Conservation (phyloP, 2,329 filamentous ascomycete genomes). For the Zasmidium cellare region DNA sequence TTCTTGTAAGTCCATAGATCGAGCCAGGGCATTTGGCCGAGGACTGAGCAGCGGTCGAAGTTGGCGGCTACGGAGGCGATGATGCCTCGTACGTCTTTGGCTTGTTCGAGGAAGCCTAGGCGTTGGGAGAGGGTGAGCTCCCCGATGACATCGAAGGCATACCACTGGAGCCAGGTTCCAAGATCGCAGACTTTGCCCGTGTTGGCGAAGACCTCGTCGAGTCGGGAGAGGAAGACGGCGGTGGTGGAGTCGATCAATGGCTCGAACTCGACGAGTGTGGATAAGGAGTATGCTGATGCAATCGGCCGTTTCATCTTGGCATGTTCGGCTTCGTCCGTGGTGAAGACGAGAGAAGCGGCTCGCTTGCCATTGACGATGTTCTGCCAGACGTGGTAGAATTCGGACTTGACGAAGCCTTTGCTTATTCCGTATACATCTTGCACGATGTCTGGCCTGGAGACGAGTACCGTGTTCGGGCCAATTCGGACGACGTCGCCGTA, state of each 20-base stretch:
- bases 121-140: conserved; percentile 26
- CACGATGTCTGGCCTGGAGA: conserved; percentile 18
- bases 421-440: conserved; percentile 17
- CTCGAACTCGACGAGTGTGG: conserved; percentile 72
- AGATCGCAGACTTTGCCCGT: conserved; percentile 58
- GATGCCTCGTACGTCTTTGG: conserved; percentile 19
- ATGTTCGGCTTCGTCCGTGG: conserved; percentile 28
- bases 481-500: conserved; percentile 50
- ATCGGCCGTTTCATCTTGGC: conserved; percentile 30
- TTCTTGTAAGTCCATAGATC: conserved; percentile 23
- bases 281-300: conserved; percentile 47
- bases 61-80: conserved; percentile 7
- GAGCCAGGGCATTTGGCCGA: conserved; percentile 30
- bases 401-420: conserved; percentile 17
- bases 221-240: conserved; percentile 55
- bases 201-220: conserved; percentile 36
- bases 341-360: conserved; percentile 27
- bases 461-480: conserved; percentile 46
- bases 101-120: conserved; percentile 26
- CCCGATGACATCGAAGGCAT: conserved; percentile 39
- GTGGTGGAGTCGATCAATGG: conserved; percentile 74
- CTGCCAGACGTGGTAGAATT: conserved; percentile 20
- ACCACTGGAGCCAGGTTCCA: conserved; percentile 72
- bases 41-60: conserved; percentile 1
- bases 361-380: conserved; percentile 29